Percentiles rank a stretch among this genome's conserved stretches.
These are phyloP conservation scores for Lactuca sativa DNA, from an alignment of 129 eudicot genomes.

Conservation along the genomic window DNA sequence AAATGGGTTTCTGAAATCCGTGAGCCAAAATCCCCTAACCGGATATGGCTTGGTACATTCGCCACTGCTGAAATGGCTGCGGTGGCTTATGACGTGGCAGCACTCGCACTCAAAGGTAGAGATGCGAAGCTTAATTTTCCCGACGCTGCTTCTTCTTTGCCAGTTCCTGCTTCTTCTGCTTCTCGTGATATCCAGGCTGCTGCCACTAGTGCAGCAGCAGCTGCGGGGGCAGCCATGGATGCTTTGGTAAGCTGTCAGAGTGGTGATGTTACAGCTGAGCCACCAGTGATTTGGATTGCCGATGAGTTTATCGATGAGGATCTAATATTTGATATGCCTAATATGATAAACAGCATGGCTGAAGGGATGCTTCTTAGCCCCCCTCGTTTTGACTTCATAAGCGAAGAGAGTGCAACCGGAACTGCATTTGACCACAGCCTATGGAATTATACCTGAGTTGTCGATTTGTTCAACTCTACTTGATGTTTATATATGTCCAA, in stretches of 20 bases:
- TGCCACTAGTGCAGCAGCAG: slow-evolving; percentile 45
- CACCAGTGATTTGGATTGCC: slow-evolving; percentile 14
- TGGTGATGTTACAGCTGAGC: slow-evolving; percentile 6
- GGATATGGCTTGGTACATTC: slow-evolving; percentile 53
- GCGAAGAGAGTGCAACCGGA: slow-evolving; percentile 17
- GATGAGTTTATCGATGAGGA: slow-evolving; percentile 46
- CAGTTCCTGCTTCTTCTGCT: slow-evolving; percentile 38
- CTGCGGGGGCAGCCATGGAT: slow-evolving; percentile 43
- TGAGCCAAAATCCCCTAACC: slow-evolving; percentile 46
- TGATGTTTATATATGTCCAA: background rate
- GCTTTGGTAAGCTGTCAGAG: slow-evolving; percentile 20
- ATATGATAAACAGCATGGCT: slow-evolving; percentile 46
- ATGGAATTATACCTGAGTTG: slow-evolving; percentile 32
- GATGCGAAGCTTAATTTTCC: slow-evolving; percentile 46
- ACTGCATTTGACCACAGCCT: slow-evolving; percentile 20
- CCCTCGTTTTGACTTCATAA: slow-evolving; percentile 28
- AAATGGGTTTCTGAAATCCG: slow-evolving; percentile 59
- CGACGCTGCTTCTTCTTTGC: slow-evolving; percentile 31
- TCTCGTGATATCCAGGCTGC: slow-evolving; percentile 43
- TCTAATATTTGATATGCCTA: slow-evolving; percentile 47
- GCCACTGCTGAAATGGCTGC: slow-evolving; percentile 55
- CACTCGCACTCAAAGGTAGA: slow-evolving; percentile 42
- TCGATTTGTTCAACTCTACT: background rate
- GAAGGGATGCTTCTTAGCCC: slow-evolving; percentile 57
- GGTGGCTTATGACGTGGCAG: slow-evolving; percentile 52